Conservation (phyloP, 2,329 filamentous ascomycete genomes). For the Microsporum canis region DNA sequence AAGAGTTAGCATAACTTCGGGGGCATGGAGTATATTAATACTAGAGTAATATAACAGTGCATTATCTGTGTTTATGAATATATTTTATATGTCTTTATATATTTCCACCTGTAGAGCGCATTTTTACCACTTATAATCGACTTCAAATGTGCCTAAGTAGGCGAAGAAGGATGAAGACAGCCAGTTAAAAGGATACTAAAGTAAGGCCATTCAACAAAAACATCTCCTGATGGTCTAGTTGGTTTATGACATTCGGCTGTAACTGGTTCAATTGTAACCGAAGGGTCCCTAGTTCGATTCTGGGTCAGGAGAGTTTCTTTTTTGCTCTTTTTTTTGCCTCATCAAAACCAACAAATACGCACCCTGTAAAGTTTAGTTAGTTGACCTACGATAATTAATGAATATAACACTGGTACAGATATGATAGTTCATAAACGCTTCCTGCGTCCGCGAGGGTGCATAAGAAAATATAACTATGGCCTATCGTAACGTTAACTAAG, state of each 20-base stretch:
- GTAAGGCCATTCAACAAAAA: neutral
- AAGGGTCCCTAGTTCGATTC: conserved; percentile 11
- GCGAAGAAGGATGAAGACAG: neutral
- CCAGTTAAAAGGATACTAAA: neutral
- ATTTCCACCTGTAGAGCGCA: no score
- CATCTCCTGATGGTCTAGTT: conserved; percentile 8
- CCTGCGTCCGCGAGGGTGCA: neutral
- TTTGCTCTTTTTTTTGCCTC: conserved; percentile 6
- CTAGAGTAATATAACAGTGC: no score
- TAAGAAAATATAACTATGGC: neutral
- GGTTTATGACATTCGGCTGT: conserved; percentile 7
- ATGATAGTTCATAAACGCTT: neutral
- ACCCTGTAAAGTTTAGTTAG: no score
- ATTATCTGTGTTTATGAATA: no score
- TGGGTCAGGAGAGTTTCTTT: conserved; percentile 10
- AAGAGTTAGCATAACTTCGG: no score
- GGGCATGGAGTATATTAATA: no score
- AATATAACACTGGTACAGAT: neutral
- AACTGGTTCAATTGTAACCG: conserved; percentile 3
- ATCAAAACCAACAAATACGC: neutral
- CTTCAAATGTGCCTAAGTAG: neutral
- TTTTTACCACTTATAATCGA: no score
- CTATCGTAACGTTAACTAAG: neutral
- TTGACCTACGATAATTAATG: no score
- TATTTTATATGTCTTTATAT: no score